Evolutionary conservation across 2,329 filamentous ascomycete genomes (phyloP).

Genomic region (Beauveria caledonica): DNA sequence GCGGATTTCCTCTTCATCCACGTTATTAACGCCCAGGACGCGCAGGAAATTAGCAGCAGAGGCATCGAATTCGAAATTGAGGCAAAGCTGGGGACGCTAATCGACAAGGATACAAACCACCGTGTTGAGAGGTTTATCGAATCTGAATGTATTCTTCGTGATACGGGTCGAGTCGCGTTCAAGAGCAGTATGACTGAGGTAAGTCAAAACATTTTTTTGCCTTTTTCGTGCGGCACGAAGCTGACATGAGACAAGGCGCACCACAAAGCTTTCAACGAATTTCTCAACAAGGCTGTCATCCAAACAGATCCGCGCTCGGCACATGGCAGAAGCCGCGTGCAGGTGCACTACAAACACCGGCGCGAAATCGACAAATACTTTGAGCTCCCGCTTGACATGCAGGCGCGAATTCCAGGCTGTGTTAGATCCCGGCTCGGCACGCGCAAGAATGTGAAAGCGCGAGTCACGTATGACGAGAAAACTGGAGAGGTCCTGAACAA

Average conservation of each 20-base stretch:
- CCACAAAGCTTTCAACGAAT: constrained; percentile 77
- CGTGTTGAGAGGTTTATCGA: constrained; percentile 59
- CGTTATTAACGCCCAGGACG: constrained; percentile 59
- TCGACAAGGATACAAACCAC: constrained; percentile 62
- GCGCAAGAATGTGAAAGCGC: constrained; percentile 38
- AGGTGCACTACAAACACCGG: constrained; percentile 73
- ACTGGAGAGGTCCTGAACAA: constrained; percentile 63
- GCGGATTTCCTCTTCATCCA: constrained; percentile 72
- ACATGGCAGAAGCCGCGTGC: constrained; percentile 41
- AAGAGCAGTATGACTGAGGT: constrained; percentile 88
- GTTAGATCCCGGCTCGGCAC: constrained; percentile 48
- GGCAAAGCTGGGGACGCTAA: constrained; percentile 79
- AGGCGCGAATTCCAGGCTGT: constrained; percentile 54
- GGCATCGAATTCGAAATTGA: constrained; percentile 84
- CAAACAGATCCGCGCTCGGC: constrained; percentile 49
- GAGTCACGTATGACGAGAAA: constrained; percentile 70
- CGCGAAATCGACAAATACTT: constrained; percentile 79
- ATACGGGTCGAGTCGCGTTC: constrained; percentile 58
- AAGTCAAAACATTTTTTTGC: constrained; percentile 23
- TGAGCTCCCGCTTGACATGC: constrained; percentile 55
- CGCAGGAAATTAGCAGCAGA: constrained; percentile 52
- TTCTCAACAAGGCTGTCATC: constrained; percentile 62
- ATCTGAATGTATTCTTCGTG: constrained; percentile 62
- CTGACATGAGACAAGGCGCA: constrained; percentile 48
- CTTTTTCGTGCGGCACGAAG: background rate